A percentile compares a stretch with the other conserved stretches of the same genome.
Evolutionary conservation across 441 rosid species (phyloP).

Genomic region (Populus hybrid): DNA sequence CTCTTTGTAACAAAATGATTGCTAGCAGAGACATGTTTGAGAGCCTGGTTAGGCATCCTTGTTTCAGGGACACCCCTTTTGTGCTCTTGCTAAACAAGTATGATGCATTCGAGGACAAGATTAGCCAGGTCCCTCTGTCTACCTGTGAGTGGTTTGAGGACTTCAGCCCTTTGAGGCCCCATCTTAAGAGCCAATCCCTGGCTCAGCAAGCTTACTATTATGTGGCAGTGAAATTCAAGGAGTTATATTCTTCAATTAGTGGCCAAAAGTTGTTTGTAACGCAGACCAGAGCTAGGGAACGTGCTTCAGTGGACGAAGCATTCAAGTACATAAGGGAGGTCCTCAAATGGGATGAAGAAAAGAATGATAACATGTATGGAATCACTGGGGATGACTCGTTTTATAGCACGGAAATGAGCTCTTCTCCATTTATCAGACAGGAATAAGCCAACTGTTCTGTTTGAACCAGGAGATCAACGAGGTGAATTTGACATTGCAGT

Average conservation of each 20-base stretch:
- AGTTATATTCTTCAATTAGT: slow-evolving; percentile 57
- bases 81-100: slow-evolving; percentile 83
- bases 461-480: background rate
- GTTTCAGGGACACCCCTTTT: slow-evolving; percentile 72
- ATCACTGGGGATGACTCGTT: slow-evolving; percentile 66
- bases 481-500: background rate
- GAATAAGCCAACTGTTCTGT: slow-evolving; percentile 19
- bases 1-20: slow-evolving; percentile 66
- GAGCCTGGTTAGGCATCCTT: slow-evolving; percentile 65
- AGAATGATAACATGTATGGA: slow-evolving; percentile 49
- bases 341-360: slow-evolving; percentile 84
- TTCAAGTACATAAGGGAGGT: slow-evolving; percentile 86
- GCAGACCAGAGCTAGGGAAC: slow-evolving; percentile 73
- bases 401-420: slow-evolving; percentile 51
- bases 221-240: slow-evolving; percentile 87
- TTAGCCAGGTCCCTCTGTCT: slow-evolving; percentile 50
- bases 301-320: slow-evolving; percentile 66
- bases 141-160: slow-evolving; percentile 82
- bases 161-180: slow-evolving; percentile 61
- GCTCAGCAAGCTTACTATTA: slow-evolving; percentile 92
- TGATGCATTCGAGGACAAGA: slow-evolving; percentile 77
- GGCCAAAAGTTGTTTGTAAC: slow-evolving; percentile 76
- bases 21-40: slow-evolving; percentile 82
- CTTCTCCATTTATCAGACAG: slow-evolving; percentile 38
- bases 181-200: slow-evolving; percentile 54